Percentiles rank a stretch among this genome's conserved stretches.
Conservation (phyloP, 108 stramenopile genomes). For the Licmophora abbreviata region DNA sequence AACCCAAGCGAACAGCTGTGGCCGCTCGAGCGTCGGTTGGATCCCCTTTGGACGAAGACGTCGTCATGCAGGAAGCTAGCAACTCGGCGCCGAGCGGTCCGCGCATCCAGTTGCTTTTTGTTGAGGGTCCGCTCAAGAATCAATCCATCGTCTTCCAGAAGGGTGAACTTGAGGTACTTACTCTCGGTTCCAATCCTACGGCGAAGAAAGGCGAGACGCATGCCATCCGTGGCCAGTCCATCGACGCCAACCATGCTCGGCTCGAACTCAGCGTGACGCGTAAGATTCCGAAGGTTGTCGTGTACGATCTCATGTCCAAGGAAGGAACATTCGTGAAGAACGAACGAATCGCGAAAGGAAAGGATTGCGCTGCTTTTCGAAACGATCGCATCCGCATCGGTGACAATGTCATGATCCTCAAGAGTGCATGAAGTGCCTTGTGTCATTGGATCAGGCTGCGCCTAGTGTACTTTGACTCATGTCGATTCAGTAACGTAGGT, state of each 20-base stretch:
- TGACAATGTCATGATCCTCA: conserved; percentile 6
- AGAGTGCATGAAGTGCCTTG: conserved; percentile 6
- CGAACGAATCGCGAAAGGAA: conserved; percentile 22
- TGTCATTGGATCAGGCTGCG: no score
- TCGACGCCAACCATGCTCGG: conserved; percentile 8
- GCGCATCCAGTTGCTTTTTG: not conserved
- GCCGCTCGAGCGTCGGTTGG: not conserved
- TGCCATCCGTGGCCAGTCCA: not conserved
- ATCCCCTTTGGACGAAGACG: not conserved
- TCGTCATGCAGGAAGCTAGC: no score
- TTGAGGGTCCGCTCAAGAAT: not conserved
- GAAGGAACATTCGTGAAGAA: conserved; percentile 39
- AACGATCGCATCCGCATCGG: conserved; percentile 40
- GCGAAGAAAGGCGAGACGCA: not conserved
- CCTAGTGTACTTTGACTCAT: no score
- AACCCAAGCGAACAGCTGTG: not conserved
- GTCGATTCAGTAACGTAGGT: no score
- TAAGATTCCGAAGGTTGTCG: conserved; percentile 25
- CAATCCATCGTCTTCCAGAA: not conserved
- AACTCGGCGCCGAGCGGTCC: no score
- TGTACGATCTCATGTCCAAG: conserved; percentile 41
- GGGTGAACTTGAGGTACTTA: not conserved
- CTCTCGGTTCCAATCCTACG: not conserved
- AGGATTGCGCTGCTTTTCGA: conserved; percentile 30
- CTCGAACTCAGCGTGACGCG: conserved; percentile 9